These are phyloP conservation scores for Raphidocelis subcapitata DNA, from an alignment of 139 green algal genomes.

Conservation along the genomic window DNA sequence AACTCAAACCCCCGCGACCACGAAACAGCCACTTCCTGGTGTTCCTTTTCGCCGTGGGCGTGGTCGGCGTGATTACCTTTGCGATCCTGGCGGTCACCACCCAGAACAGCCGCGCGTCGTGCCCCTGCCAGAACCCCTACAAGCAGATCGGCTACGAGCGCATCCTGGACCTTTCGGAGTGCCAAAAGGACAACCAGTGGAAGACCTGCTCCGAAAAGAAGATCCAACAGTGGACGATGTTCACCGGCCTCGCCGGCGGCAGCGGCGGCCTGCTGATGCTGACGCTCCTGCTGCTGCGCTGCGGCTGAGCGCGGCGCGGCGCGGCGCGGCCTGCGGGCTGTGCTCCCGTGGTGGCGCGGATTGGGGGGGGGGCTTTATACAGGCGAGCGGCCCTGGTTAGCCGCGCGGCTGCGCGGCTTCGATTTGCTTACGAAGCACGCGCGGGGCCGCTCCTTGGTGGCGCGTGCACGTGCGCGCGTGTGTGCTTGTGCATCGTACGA, in stretches of 20 bases:
- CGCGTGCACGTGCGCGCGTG: no score
- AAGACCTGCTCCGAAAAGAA: conserved; percentile 17
- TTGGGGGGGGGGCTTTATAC: no score
- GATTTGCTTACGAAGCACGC: no score
- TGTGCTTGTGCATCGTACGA: no score
- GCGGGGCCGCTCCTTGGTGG: no score
- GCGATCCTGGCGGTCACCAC: conserved; percentile 18
- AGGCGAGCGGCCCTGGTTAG: no score
- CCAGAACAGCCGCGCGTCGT: not conserved
- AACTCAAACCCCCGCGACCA: no score
- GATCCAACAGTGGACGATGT: not conserved
- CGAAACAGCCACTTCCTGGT: conserved; percentile 25
- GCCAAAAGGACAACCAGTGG: conserved; percentile 25
- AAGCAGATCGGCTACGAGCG: no score
- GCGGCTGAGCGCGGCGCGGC: conserved; percentile 17
- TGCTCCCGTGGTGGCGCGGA: no score
- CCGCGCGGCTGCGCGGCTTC: no score
- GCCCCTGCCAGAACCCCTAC: conserved; percentile 16
- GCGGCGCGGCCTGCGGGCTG: no score
- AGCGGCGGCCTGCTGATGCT: conserved; percentile 17
- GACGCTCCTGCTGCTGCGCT: conserved; percentile 15
- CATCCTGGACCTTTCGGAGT: conserved; percentile 2
- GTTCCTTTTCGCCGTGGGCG: conserved; percentile 9
- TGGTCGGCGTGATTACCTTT: conserved; percentile 23
- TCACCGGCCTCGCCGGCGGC: conserved; percentile 14